Conservation (phyloP, 345 rosid genomes). For the Xanthoceras sorbifolium region DNA sequence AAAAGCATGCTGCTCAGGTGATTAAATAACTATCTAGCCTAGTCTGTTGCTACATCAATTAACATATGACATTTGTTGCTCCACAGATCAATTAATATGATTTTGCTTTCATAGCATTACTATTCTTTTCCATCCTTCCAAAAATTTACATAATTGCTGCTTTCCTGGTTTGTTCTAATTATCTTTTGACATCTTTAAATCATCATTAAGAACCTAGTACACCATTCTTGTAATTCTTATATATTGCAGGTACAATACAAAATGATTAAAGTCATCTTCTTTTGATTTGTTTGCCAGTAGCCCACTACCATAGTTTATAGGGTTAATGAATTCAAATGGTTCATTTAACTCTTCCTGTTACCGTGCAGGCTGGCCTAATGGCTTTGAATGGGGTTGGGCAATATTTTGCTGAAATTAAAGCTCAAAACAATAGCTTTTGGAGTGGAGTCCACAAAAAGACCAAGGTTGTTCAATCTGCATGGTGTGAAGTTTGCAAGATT, state of each 20-base stretch:
- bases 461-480: conserved; percentile 26
- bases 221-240: not conserved
- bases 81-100: not conserved
- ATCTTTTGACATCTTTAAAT: not conserved
- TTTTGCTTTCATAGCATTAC: not conserved
- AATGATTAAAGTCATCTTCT: not conserved
- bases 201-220: not conserved
- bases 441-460: conserved; percentile 19
- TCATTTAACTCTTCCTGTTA: not conserved
- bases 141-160: not conserved
- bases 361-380: conserved; percentile 23
- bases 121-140: not conserved
- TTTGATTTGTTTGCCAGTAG: conserved; percentile 4
- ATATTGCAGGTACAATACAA: not conserved
- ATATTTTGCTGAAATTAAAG: conserved; percentile 25
- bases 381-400: conserved; percentile 25
- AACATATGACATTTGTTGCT: not conserved
- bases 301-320: not conserved
- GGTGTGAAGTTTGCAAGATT: conserved; percentile 38
- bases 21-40: not conserved
- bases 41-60: not conserved
- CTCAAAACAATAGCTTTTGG: conserved; percentile 25
- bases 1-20: conserved; percentile 46
- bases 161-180: not conserved
- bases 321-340: not conserved